Base-by-base conservation (phyloP, 192 early-diverging fungal species). In the Coemansia sp. region DNA sequence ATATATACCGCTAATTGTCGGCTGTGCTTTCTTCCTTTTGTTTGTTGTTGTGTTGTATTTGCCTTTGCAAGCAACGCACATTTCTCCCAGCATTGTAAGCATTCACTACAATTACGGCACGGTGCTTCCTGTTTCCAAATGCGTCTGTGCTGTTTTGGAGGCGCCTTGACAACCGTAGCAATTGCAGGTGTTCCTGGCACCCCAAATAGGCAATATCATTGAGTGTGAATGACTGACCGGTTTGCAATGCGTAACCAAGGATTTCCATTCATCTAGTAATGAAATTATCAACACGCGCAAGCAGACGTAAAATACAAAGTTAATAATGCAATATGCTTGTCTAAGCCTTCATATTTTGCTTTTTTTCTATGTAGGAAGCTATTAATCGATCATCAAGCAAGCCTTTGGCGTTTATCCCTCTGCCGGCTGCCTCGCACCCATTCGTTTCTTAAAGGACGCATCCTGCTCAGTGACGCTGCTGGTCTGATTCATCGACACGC, bases 261-360 rank as follows among this genome's bases (percentile, higher is more conserved):
- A 77, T 66, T 61, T 50, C 60, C 66, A 72, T 73, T 78, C 70
- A 72, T 69, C 63, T 32, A 50, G 69, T 78, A 78, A 78, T 78
- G 75, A 78, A 78, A 71, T 59, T 56, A 60, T 29, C 54, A 45
- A 45, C 43, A 69, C 55, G 61, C 56, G 59, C 60, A 55, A 61
- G 35, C 60, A 58, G 48, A 50, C 63, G 39, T 49, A 27, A 45
- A 56, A 35, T 45, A 38, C 54, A 60, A 51, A 41, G 57, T 57
- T 63, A 72, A 73, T 62, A 66, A 66, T 59, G 64, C 52, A 37
- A 12, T 53, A 55, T 35, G 65, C 60, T 63, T 67, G 59, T 66
- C 71, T 73, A 73, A 73, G 71, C 71, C 71, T 73, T 73, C 50
- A 4, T 27, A 50, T 27, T 45, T 57, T 64, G 54, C 37, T 24